Percentiles rank a stretch among this genome's conserved stretches.
phyloP scores from a whole-genome alignment of 371 early-diverging fungal species.

The Blyttiomyces sp. region DNA sequence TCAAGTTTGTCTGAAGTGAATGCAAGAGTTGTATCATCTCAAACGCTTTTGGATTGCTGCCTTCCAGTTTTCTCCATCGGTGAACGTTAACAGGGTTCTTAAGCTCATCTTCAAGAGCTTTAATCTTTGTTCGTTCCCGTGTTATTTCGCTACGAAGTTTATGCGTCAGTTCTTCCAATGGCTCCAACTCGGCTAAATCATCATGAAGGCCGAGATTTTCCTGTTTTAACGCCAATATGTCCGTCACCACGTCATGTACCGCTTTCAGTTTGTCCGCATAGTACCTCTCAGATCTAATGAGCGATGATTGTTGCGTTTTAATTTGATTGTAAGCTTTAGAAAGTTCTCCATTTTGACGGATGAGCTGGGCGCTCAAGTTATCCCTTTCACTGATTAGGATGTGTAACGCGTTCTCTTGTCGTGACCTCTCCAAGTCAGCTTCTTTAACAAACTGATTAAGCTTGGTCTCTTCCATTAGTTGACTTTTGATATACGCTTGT shows the following conservation, averaged over 20 bases:
- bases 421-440: conserved; percentile 47
- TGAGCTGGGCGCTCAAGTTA: conserved; percentile 46
- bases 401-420: conserved; percentile 45
- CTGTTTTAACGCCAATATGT: conserved; percentile 22
- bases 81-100: conserved; percentile 55
- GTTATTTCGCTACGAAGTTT: conserved; percentile 39
- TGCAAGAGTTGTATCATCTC: conserved; percentile 53
- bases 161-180: conserved; percentile 24
- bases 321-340: conserved; percentile 47
- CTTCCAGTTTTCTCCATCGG: conserved; percentile 54
- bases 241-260: conserved; percentile 17
- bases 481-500: conserved; percentile 46
- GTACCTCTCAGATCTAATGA: conserved; percentile 40
- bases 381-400: conserved; percentile 45
- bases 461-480: conserved; percentile 47
- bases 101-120: conserved; percentile 54
- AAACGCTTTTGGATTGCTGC: conserved; percentile 49
- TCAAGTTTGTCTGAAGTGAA: conserved; percentile 48
- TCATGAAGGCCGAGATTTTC: conserved; percentile 14
- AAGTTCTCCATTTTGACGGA: conserved; percentile 51
- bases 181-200: conserved; percentile 21
- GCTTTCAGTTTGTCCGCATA: conserved; percentile 36
- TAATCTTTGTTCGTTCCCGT: conserved; percentile 41
- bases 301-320: conserved; percentile 41
- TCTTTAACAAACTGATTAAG: conserved; percentile 55